phyloP scores from a whole-genome alignment of 2,329 filamentous ascomycete species.

The Periconia sp. region DNA sequence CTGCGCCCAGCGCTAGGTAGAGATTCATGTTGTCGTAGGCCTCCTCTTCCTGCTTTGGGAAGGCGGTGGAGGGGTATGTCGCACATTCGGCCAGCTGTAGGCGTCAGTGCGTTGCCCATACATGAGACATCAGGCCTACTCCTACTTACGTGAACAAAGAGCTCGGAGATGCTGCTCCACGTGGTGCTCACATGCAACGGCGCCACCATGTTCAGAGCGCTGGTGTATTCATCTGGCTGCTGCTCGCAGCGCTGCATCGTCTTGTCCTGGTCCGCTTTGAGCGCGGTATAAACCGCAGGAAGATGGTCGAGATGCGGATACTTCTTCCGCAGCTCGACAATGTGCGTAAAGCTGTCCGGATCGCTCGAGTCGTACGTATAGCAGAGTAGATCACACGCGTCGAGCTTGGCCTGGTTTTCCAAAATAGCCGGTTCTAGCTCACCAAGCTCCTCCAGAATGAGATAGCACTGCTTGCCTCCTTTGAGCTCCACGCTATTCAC shows the following conservation, averaged over 20 bases:
- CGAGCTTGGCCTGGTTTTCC: constrained; percentile 87
- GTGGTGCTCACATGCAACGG: constrained; percentile 94
- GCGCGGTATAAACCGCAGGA: constrained; percentile 86
- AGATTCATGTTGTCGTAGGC: constrained; percentile 81
- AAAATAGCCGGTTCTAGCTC: constrained; percentile 94
- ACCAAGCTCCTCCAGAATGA: constrained; percentile 93
- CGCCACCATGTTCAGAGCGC: constrained; percentile 82
- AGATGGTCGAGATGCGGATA: constrained; percentile 87
- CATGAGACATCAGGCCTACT: neutral
- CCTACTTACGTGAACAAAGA: constrained; percentile 74
- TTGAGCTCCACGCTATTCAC: constrained; percentile 97
- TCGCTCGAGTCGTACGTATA: constrained; percentile 98
- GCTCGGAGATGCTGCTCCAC: constrained; percentile 91
- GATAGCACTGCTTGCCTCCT: constrained; percentile 94
- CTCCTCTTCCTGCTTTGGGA: constrained; percentile 89
- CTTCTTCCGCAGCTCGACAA: constrained; percentile 78
- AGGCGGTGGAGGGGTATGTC: constrained; percentile 85
- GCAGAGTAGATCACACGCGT: constrained; percentile 91
- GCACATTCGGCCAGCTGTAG: constrained; percentile 82
- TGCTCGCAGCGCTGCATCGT: constrained; percentile 95
- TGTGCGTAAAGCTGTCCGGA: constrained; percentile 92
- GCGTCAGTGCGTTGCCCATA: constrained; percentile 19
- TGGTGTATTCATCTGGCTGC: constrained; percentile 85
- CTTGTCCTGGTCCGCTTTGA: constrained; percentile 96
- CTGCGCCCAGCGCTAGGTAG: constrained; percentile 82